Evolutionary conservation across 805 yeast species (phyloP).

Genomic region (Saccharomycopsis javanensis): DNA sequence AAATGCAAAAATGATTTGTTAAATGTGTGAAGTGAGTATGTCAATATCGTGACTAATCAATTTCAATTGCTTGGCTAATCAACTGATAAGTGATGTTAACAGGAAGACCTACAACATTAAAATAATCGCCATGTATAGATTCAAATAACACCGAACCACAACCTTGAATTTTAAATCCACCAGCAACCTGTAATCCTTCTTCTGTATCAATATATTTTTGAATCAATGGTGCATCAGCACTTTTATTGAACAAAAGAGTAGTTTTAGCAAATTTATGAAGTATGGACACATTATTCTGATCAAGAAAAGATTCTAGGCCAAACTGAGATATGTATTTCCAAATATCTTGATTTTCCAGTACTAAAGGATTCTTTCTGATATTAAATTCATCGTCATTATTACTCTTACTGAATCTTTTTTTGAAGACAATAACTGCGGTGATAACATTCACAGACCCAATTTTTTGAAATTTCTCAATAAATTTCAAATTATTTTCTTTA

Average conservation of each 20-base stretch:
- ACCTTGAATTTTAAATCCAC: slow-evolving; percentile 84
- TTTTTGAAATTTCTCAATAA: background rate
- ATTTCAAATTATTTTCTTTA: slow-evolving; percentile 27
- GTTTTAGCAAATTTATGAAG: slow-evolving; percentile 33
- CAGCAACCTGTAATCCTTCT: slow-evolving; percentile 81
- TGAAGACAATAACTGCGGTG: slow-evolving; percentile 27
- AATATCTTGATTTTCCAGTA: slow-evolving; percentile 6
- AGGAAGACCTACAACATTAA: slow-evolving; percentile 85
- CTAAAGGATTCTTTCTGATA: background rate
- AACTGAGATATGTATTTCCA: background rate
- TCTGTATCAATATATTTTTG: slow-evolving; percentile 52
- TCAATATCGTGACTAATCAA: background rate
- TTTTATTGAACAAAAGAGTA: slow-evolving; percentile 28
- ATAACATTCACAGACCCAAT: slow-evolving; percentile 9
- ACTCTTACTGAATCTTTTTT: slow-evolving; percentile 30
- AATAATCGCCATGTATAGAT: slow-evolving; percentile 67
- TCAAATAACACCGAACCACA: slow-evolving; percentile 56
- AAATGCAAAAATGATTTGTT: too few species aligned
- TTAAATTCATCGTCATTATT: slow-evolving; percentile 17
- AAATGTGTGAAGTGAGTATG: background rate
- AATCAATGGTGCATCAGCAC: slow-evolving; percentile 40
- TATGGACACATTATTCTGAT: slow-evolving; percentile 3
- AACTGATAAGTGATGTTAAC: slow-evolving; percentile 19
- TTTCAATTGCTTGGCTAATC: background rate
- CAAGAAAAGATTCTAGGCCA: background rate